Percentiles rank a stretch among this genome's conserved stretches.
Evolutionary conservation across 192 early-diverging fungal genomes (phyloP).

Genomic region (Bifiguratus adelaidae): DNA sequence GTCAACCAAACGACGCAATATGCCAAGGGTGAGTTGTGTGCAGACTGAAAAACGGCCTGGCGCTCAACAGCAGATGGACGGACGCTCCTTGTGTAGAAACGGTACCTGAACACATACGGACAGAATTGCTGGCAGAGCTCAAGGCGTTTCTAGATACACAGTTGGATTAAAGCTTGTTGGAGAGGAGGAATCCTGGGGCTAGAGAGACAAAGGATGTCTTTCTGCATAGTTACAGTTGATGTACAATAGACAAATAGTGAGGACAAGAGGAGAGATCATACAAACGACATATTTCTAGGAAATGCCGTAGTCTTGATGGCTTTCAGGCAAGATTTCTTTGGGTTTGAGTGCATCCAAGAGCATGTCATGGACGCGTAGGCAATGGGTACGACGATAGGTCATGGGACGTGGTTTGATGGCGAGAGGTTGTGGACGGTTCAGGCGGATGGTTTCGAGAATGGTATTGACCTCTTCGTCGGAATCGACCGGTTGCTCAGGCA

Average conservation of each 20-base stretch:
- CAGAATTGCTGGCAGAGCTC: not conserved
- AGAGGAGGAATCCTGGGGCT: too few relatives aligned
- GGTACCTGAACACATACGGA: not conserved
- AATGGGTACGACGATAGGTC: conserved; percentile 48
- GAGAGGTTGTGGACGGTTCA: conserved; percentile 53
- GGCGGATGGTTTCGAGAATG: conserved; percentile 50
- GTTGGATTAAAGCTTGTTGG: too few relatives aligned
- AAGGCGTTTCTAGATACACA: not conserved
- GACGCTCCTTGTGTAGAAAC: not conserved
- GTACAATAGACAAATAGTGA: too few relatives aligned
- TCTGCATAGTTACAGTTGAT: too few relatives aligned
- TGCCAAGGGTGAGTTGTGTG: not conserved
- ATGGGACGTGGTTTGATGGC: conserved; percentile 28
- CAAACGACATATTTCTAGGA: too few relatives aligned
- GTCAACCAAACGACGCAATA: not conserved
- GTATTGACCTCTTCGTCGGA: conserved; percentile 67
- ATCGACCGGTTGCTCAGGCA: conserved; percentile 42
- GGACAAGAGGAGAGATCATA: too few relatives aligned
- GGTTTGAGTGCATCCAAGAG: conserved; percentile 52
- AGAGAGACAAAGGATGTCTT: too few relatives aligned
- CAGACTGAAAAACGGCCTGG: too few relatives aligned
- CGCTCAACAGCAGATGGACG: too few relatives aligned
- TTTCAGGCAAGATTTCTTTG: conserved; percentile 6
- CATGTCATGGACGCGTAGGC: conserved; percentile 48
- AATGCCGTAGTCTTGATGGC: too few relatives aligned